These are phyloP conservation scores for Solanum chaucha DNA, from an alignment of 257 asterid genomes.

Conservation along the genomic window DNA sequence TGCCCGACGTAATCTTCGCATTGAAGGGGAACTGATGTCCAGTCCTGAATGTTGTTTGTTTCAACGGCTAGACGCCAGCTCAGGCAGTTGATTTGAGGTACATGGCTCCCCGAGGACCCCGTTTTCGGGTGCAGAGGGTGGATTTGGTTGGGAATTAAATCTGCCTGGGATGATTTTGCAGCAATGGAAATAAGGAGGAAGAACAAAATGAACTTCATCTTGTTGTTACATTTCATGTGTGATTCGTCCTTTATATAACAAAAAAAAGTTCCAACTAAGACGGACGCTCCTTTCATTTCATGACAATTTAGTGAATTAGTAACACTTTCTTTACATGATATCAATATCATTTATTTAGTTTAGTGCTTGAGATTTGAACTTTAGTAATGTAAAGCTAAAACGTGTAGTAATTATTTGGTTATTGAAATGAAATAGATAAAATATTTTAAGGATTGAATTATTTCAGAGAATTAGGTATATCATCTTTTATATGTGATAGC, in stretches of 20 bases:
- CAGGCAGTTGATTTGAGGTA: conserved; percentile 38
- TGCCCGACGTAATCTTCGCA: conserved; percentile 50
- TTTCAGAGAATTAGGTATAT: too few species aligned
- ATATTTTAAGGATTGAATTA: too few species aligned
- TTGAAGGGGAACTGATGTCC: conserved; percentile 33
- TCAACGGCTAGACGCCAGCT: conserved; percentile 81
- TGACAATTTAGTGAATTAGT: not conserved
- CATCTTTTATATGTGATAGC: not conserved
- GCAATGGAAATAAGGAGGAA: not conserved
- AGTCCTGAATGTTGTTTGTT: conserved; percentile 35
- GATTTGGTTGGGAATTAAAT: conserved; percentile 1
- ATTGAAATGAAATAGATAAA: not conserved
- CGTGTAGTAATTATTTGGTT: not conserved
- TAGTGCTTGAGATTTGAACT: too few species aligned
- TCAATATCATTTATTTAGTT: not conserved
- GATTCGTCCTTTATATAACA: not conserved
- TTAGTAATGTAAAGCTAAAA: not conserved
- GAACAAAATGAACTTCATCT: not conserved
- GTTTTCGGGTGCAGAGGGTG: conserved; percentile 32
- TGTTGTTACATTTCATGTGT: not conserved
- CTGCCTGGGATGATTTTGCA: not conserved
- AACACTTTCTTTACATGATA: not conserved
- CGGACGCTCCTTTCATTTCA: not conserved
- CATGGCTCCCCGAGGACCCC: conserved; percentile 17
- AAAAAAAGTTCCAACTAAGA: not conserved